Base-by-base conservation (phyloP, 2,329 filamentous ascomycete genomes). In the Aspergillus neotritici region DNA sequence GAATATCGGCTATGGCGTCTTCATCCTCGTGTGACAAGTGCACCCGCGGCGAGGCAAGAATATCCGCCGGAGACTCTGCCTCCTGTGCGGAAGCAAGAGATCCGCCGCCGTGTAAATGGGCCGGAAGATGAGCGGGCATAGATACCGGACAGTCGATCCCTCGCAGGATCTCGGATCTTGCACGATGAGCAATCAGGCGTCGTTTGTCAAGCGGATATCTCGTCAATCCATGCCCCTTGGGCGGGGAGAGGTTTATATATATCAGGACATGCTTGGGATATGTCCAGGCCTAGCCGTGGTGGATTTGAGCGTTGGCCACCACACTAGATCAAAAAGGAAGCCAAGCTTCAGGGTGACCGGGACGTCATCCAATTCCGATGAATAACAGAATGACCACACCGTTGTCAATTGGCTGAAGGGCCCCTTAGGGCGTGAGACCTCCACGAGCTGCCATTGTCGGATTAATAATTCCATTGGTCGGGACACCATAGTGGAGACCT, bases 1-100 rank as follows among this genome's bases (percentile, higher is more conserved):
- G 61, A 16, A 65, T 61, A 14, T 61, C 46, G 5, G 55, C 60
- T 38, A 65, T 55, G 9, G 52, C 56, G 46, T 60, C 48, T 36
- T 61, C 61, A 35, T 65, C 60, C 25, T 52, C 54, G 33, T 55
- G 44, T 1, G 54, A 59, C 16, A 59, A 51, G 34, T 60, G 49
- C n/a, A 65, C 62, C 9, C 54, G 55, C 14, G 54, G 50, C 8
- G 43, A 52, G 33, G 21, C 49, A 43, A 44, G 47, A 35, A 31
- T 44, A 38, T 38, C 48, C 10, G 21, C 42, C 14, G 17, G 46
- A 36, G 33, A 39, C 31, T 46, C 37, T n/a, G 34, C 46, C 36
- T 54, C 57, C 33, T 51, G 47, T 9, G 49, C 44, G 9, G 52
- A 46, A 30, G 49, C 46, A 42, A 56, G 53, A 13, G 53, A 49